A percentile compares a stretch with the other conserved stretches of the same genome.
phyloP scores from a whole-genome alignment of 805 yeast species.

The Wickerhamomyces chaumierensis region DNA sequence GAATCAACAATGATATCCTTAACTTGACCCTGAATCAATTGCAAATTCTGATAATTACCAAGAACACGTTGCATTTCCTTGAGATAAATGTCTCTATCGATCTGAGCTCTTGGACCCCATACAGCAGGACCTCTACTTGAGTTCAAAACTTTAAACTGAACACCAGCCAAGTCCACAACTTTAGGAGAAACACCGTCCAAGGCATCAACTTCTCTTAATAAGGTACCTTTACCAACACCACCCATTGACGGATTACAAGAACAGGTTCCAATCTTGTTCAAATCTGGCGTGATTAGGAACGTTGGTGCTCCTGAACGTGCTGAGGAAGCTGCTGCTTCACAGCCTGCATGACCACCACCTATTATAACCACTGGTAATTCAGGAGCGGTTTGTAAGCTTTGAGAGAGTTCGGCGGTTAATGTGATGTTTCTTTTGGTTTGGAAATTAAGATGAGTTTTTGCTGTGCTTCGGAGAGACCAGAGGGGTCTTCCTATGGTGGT shows the following conservation, averaged over 20 bases:
- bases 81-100: constrained; percentile 73
- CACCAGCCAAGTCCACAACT: constrained; percentile 88
- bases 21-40: constrained; percentile 59
- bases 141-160: constrained; percentile 80
- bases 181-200: constrained; percentile 83
- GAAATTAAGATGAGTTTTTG: neutral
- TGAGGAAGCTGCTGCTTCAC: constrained; percentile 92
- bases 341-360: constrained; percentile 99
- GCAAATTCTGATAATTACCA: constrained; percentile 40
- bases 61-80: constrained; percentile 68
- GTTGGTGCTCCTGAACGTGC: constrained; percentile 75
- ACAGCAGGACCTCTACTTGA: constrained; percentile 90
- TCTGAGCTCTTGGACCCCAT: constrained; percentile 97
- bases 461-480: too few relatives aligned
- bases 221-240: constrained; percentile 95
- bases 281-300: constrained; percentile 64
- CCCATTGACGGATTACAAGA: constrained; percentile 98
- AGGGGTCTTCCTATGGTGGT: too few relatives aligned
- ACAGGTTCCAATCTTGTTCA: constrained; percentile 77
- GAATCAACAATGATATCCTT: constrained; percentile 67
- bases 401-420: constrained; percentile 13
- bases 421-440: constrained; percentile 7
- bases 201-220: constrained; percentile 89
- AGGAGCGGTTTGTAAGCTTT: constrained; percentile 6
- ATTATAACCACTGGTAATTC: constrained; percentile 65